Conservation (phyloP, 768 basidiomycete genomes). For the Serendipita sp. region DNA sequence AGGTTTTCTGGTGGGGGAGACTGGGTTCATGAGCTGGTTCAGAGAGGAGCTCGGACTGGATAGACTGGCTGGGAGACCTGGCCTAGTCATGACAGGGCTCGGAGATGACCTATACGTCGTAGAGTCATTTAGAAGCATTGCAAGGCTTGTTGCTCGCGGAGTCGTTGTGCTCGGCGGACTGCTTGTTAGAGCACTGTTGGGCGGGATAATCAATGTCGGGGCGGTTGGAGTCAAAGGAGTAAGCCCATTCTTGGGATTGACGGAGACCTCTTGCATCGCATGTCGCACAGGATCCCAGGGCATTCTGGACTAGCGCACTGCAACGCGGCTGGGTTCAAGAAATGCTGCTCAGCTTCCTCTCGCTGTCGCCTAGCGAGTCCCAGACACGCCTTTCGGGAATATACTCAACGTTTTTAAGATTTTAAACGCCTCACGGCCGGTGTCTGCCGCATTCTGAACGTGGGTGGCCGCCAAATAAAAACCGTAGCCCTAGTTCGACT, state of each 20-base stretch:
- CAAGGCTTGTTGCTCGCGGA: not conserved
- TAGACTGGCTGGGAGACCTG: not conserved
- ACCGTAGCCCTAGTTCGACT: too few species aligned
- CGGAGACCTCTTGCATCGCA: not conserved
- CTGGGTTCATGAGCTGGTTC: not conserved
- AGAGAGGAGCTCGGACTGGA: not conserved
- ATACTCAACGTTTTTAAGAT: too few species aligned
- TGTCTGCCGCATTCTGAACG: too few species aligned
- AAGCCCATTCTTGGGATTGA: not conserved
- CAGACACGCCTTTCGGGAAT: not conserved
- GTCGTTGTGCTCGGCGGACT: conserved; percentile 2
- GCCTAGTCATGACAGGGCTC: conserved; percentile 5
- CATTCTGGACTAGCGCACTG: not conserved
- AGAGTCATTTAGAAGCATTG: conserved; percentile 3
- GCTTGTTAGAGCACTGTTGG: not conserved
- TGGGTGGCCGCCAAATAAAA: too few species aligned
- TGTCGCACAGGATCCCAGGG: conserved; percentile 1
- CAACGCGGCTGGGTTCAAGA: not conserved
- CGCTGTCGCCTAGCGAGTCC: not conserved
- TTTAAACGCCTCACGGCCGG: too few species aligned
- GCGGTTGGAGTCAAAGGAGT: not conserved
- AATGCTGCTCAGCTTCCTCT: not conserved
- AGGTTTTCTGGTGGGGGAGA: not conserved
- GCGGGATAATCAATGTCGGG: not conserved
- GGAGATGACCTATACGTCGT: conserved; percentile 4